Percentiles rank a stretch among this genome's conserved stretches.
phyloP scores from a whole-genome alignment of 2,329 filamentous ascomycete species.

The Claviceps purpurea region DNA sequence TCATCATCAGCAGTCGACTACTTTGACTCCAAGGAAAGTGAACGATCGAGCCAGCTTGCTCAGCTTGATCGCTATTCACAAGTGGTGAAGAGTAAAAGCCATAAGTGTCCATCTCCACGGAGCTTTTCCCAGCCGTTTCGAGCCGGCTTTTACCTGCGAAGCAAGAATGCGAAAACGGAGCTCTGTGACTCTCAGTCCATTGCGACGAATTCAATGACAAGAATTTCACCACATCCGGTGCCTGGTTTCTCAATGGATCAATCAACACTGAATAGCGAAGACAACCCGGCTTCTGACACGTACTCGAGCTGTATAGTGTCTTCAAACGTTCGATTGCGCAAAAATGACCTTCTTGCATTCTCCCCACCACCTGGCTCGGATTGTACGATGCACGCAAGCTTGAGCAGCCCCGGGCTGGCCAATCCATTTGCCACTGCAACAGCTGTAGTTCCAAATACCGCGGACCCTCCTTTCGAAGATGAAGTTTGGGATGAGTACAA shows the following conservation, averaged over 20 bases:
- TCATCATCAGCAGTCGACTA: background rate
- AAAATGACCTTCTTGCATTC: constrained; percentile 60
- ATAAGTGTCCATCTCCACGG: constrained; percentile 54
- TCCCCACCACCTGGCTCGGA: constrained; percentile 48
- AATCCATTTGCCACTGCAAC: constrained; percentile 49
- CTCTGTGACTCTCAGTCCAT: constrained; percentile 24
- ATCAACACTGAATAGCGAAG: constrained; percentile 19
- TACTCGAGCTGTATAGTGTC: constrained; percentile 19
- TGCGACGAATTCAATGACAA: constrained; percentile 34
- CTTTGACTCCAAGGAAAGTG: constrained; percentile 5
- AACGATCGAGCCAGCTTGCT: constrained; percentile 46
- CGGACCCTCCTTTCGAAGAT: constrained; percentile 58
- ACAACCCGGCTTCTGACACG: constrained; percentile 17
- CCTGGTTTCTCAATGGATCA: constrained; percentile 24
- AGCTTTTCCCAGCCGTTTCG: constrained; percentile 80
- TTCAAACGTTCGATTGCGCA: constrained; percentile 16
- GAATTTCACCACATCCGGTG: constrained; percentile 23
- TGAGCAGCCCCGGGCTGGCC: constrained; percentile 50
- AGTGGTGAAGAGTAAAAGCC: constrained; percentile 58
- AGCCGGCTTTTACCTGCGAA: constrained; percentile 29
- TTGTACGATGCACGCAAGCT: constrained; percentile 32
- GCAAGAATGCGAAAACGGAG: constrained; percentile 16
- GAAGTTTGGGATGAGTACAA: constrained; percentile 94
- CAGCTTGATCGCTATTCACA: constrained; percentile 79
- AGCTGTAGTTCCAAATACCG: constrained; percentile 49